Base-by-base conservation (phyloP, 345 rosid species). In the Bruguiera gymnorhiza region DNA sequence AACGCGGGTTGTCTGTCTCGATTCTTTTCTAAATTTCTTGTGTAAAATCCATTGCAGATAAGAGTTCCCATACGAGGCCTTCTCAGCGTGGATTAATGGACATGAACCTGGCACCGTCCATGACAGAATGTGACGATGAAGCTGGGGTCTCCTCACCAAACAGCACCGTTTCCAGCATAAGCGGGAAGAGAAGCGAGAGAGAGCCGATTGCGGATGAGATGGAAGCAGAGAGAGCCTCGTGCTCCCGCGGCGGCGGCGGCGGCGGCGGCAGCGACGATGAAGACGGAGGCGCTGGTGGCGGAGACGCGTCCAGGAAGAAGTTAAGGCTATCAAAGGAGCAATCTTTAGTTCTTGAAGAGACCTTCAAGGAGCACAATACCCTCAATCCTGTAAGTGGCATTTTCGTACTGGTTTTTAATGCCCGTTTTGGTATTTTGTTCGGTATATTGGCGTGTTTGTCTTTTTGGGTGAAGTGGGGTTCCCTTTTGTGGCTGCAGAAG, bases 341-440 rank as follows among this genome's bases (percentile, higher is more conserved):
- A 78, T 85, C 98, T 10, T 59, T 86, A 66, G 68, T 93, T 62
- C 96, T 93, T 16, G 97, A 93, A 73, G 97, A 90, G 68, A 89
- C 86, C 31, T 93, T 93, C 82, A 93, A 90, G 81, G 90, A 87
- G 66, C 93, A 89, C 34, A 82, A 80, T 81, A 90, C 98, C 53
- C 89, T 93, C 29, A 93, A 86, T 82, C 92, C 97, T 67, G 98
- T 93, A 73, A 87, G 97, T 86, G 83, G 75, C 76, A 51, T 19
- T 79, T 82, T 73, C 15, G 26, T 75, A 78, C 46, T 52, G 36
- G 34, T 32, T 62, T 68, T 70, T 61, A 32, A 24, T 51, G 11
- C n/a, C 16, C 5, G 18, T 1, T 10, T 8, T 5, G 9, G 2
- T 75, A 29, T 27, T n/a, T 43, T 43, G 50, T 1, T 43, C 13